Conservation (phyloP, 352 stramenopile species). For the Phytopythium litorale region DNA sequence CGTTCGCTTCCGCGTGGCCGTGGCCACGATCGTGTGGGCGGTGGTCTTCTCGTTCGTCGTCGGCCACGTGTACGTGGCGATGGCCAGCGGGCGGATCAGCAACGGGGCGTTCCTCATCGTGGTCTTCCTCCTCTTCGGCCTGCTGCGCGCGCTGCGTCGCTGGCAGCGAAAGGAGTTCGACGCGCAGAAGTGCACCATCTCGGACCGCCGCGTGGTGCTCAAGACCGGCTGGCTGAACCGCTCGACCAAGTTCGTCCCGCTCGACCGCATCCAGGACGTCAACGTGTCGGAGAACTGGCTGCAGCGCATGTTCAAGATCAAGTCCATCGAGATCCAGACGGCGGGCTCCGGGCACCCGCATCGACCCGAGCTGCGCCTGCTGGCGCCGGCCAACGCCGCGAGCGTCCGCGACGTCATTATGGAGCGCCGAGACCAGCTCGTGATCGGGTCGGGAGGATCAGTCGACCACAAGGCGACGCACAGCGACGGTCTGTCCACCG, state of each 20-base stretch:
- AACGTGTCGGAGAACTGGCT: constrained; percentile 34
- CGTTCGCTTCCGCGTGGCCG: constrained; percentile 12
- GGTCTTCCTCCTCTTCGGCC: background rate
- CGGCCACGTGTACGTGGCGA: constrained; percentile 4
- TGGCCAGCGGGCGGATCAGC: background rate
- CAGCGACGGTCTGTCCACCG: constrained; percentile 5
- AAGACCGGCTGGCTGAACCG: constrained; percentile 36
- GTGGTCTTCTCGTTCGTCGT: constrained; percentile 7
- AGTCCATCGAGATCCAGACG: constrained; percentile 39
- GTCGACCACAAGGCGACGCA: background rate
- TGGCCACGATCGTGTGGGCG: constrained; percentile 3
- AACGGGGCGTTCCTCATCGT: background rate
- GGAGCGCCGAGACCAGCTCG: constrained; percentile 34
- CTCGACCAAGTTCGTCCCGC: constrained; percentile 34
- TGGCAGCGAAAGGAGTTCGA: constrained; percentile 25
- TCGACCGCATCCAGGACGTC: constrained; percentile 48
- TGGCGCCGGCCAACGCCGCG: constrained; percentile 28
- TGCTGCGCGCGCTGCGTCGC: constrained; percentile 1
- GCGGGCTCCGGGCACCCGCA: constrained; percentile 16
- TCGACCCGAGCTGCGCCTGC: constrained; percentile 19
- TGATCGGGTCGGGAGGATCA: constrained; percentile 11
- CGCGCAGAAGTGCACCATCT: constrained; percentile 33
- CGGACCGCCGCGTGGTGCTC: constrained; percentile 31
- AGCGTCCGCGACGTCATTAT: constrained; percentile 39
- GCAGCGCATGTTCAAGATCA: constrained; percentile 29